phyloP scores from a whole-genome alignment of 1,139 yeast species.

The Blastobotrys indianensis region DNA sequence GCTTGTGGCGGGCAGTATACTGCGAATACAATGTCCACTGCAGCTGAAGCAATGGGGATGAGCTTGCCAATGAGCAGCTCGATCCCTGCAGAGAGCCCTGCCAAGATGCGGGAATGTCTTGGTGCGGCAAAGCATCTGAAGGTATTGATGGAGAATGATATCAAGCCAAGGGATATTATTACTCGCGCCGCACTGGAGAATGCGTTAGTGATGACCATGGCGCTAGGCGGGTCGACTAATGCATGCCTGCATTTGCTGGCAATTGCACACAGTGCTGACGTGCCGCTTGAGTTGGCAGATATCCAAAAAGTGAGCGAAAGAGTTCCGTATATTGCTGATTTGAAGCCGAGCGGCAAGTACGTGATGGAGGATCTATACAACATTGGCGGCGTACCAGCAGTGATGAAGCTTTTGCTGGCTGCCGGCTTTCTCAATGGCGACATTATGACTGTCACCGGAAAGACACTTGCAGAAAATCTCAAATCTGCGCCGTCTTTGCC shows the following conservation, averaged over 20 bases:
- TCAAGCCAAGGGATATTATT: conserved; percentile 79
- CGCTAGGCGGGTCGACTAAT: conserved; percentile 91
- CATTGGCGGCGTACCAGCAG: conserved; percentile 87
- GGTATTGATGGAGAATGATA: conserved; percentile 59
- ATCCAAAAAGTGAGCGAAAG: conserved; percentile 78
- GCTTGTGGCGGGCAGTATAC: conserved; percentile 98
- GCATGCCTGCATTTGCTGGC: conserved; percentile 85
- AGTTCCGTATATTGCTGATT: conserved; percentile 84
- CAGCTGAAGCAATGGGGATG: conserved; percentile 87
- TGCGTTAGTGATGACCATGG: conserved; percentile 81
- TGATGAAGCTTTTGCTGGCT: conserved; percentile 69
- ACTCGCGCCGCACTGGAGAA: conserved; percentile 79
- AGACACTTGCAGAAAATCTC: conserved; percentile 74
- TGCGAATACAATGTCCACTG: conserved; percentile 91
- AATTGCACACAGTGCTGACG: conserved; percentile 77
- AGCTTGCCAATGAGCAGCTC: conserved; percentile 81
- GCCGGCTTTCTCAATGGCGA: conserved; percentile 76
- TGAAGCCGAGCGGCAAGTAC: conserved; percentile 87
- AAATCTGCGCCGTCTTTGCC: conserved; percentile 52
- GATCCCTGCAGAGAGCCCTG: conserved; percentile 71
- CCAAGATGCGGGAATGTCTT: conserved; percentile 70
- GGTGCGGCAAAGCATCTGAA: conserved; percentile 70
- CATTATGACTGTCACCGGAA: conserved; percentile 77
- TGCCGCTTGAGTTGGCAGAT: conserved; percentile 74
- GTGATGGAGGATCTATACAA: conserved; percentile 85